Evolutionary conservation across 2,329 filamentous ascomycete genomes (phyloP).

Genomic region (Nemania diffusa): DNA sequence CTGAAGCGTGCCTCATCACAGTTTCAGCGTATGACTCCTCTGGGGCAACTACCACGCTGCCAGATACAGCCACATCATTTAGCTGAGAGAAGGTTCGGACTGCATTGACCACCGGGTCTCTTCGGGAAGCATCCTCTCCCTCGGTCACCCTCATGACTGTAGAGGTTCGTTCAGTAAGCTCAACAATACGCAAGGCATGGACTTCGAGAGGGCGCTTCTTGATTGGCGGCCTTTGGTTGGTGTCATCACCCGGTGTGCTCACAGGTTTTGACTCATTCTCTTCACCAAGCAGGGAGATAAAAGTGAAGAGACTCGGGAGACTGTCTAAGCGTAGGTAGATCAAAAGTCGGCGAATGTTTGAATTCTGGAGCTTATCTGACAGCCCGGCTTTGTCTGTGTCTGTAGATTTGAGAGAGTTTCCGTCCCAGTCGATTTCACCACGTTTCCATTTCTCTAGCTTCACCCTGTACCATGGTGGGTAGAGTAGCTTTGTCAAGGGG

Average conservation of each 20-base stretch:
- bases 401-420: constrained; percentile 60
- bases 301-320: constrained; percentile 81
- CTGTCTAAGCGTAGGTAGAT: constrained; percentile 88
- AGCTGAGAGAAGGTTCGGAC: constrained; percentile 90
- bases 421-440: constrained; percentile 85
- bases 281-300: constrained; percentile 81
- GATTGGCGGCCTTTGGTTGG: constrained; percentile 44
- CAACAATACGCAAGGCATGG: constrained; percentile 85
- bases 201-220: constrained; percentile 70
- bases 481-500: constrained; percentile 72
- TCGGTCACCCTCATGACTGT: constrained; percentile 95
- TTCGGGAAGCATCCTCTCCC: constrained; percentile 74
- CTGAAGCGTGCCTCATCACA: constrained; percentile 74
- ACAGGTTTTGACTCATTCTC: constrained; percentile 47
- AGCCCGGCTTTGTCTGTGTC: constrained; percentile 52
- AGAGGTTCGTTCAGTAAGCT: constrained; percentile 91
- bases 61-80: constrained; percentile 83
- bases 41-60: constrained; percentile 82
- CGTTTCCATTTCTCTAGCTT: constrained; percentile 72
- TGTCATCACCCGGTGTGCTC: constrained; percentile 38
- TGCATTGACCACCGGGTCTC: constrained; percentile 89
- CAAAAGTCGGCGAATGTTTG: constrained; percentile 71
- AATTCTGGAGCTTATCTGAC: constrained; percentile 49
- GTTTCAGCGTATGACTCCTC: constrained; percentile 82
- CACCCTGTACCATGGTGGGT: constrained; percentile 79